Conservation (phyloP, 495 filamentous ascomycete species). For the Sordaria brevicollis region DNA sequence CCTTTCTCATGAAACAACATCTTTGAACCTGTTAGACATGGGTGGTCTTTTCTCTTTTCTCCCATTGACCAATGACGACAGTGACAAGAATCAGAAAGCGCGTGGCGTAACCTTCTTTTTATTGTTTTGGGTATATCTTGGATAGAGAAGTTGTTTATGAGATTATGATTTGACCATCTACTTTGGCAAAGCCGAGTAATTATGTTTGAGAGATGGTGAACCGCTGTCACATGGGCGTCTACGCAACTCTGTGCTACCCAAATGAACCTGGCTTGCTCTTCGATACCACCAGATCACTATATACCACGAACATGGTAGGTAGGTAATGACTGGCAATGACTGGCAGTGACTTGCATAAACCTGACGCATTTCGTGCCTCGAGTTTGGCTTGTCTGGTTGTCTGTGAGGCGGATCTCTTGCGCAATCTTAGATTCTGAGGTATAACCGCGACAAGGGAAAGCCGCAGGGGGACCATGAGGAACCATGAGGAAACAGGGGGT, state of each 20-base stretch:
- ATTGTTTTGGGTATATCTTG: background rate
- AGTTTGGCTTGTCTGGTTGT: too few relatives aligned
- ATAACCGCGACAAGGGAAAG: background rate
- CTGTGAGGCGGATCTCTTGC: background rate
- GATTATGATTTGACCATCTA: background rate
- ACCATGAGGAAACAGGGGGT: background rate
- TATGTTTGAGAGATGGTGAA: too few relatives aligned
- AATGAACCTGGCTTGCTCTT: too few relatives aligned
- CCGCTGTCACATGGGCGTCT: background rate
- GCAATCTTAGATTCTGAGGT: background rate
- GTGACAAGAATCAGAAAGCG: too few relatives aligned
- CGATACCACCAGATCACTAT: too few relatives aligned
- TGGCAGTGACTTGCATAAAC: background rate
- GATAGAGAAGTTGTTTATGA: background rate
- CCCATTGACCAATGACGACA: too few relatives aligned
- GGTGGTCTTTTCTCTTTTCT: too few relatives aligned
- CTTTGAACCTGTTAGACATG: too few relatives aligned
- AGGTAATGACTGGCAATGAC: too few relatives aligned
- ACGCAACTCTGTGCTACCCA: background rate
- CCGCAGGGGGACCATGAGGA: too few relatives aligned
- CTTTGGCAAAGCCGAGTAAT: too few relatives aligned
- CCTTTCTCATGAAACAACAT: too few relatives aligned
- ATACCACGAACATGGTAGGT: background rate
- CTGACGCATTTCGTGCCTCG: constrained; percentile 2
- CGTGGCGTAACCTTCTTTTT: background rate